Base-by-base conservation (phyloP, 2,329 filamentous ascomycete species). In the Penicillium griseofulvum region DNA sequence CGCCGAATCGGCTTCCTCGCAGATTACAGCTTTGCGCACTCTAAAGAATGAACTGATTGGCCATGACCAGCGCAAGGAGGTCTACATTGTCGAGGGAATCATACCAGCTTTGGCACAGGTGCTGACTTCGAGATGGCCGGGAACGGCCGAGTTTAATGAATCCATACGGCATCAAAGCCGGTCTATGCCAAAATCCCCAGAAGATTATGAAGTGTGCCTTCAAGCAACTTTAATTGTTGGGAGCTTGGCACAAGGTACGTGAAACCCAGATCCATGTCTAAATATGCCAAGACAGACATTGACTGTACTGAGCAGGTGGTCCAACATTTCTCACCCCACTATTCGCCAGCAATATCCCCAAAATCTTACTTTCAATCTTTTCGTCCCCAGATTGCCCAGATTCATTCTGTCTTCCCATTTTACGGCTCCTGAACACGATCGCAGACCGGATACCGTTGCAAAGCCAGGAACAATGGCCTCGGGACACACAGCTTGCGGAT, bases 11-110 rank as follows among this genome's bases (percentile, higher is more conserved):
- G 60, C 69, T 52, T 70, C 68, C 38, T 67, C 68, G 44, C 75
- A 74, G 58, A 67, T 83, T 38, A 76, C 80, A 26, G 83, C 86
- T 47, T 80, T 97, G 42, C 85, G 87, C 61, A 79, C 81, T 39
- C 78, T 99, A 29, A 97, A 96, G 78, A 94, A 96, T 73, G 89
- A 94, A 60, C 83, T 96, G 45, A 86, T 96, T 57, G 94, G 94
- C 24, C 91, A 97, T 73, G 82, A 88, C 33, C 87, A 93, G 72
- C 87, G 87, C 71, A 99, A 99, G 75, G 88, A 93, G 74, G 75
- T 84, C 54, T 92, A 87, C 79, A 81, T 97, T 38, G 80, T 79
- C 55, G 77, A 84, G 52, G 92, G 92, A 33, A 76, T 89, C 46
- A 78, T 84, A 28, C 77, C 79, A 34, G 72, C 84, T 49, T 72